phyloP scores from a whole-genome alignment of 139 green algal species.

The Dunaliella primolecta region DNA sequence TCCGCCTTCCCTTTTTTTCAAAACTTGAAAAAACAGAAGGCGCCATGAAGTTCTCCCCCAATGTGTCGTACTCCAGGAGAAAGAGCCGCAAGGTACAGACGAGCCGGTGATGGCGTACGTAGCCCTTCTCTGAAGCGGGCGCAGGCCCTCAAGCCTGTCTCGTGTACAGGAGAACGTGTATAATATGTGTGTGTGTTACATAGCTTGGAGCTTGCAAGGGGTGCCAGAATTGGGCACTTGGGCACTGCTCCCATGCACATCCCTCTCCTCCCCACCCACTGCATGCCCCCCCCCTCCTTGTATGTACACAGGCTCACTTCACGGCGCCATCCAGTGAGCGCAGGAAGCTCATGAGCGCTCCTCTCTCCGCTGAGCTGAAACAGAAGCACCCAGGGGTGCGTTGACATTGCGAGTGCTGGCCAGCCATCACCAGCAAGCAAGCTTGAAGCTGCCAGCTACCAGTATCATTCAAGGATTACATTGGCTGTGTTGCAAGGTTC shows the following conservation, averaged over 20 bases:
- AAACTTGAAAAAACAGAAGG: background rate
- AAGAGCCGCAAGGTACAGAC: constrained; percentile 98
- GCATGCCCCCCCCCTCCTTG: no score
- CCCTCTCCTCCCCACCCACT: no score
- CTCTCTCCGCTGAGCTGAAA: constrained; percentile 86
- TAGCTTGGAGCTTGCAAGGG: no score
- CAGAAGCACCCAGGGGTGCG: constrained; percentile 77
- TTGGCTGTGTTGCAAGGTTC: background rate
- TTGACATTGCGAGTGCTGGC: constrained; percentile 39
- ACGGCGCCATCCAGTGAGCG: constrained; percentile 84
- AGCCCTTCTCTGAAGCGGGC: no score
- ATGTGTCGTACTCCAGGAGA: constrained; percentile 78
- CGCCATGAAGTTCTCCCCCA: constrained; percentile 75
- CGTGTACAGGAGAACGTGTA: no score
- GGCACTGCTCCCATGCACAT: no score
- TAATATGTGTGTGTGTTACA: no score
- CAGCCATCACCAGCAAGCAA: background rate
- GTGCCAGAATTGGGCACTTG: no score
- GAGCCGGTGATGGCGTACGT: no score
- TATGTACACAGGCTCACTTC: constrained; percentile 99
- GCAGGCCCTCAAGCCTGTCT: no score
- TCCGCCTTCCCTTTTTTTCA: background rate
- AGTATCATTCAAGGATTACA: background rate
- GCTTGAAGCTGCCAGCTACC: background rate
- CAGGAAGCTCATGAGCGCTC: constrained; percentile 93